Percentiles rank a stretch among this genome's conserved stretches.
phyloP scores from a whole-genome alignment of 495 filamentous ascomycete genomes.

The Xylaria curta region DNA sequence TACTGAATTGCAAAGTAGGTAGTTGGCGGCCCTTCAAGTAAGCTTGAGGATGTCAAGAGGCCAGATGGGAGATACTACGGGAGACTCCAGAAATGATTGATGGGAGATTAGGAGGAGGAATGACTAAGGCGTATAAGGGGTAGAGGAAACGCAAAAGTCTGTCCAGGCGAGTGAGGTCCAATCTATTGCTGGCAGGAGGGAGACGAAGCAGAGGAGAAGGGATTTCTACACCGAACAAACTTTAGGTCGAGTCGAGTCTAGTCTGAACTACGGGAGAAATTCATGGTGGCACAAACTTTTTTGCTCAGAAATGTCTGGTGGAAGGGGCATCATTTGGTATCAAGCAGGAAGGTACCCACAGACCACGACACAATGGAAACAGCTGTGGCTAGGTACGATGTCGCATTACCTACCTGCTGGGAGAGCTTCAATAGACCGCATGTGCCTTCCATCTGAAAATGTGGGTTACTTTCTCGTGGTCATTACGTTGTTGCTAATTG shows the following conservation, averaged over 20 bases:
- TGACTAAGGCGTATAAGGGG: conserved; percentile 15
- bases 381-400: not conserved
- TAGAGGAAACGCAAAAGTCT: not conserved
- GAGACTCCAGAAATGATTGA: not conserved
- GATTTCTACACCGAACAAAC: not conserved
- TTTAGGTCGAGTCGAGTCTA: not conserved
- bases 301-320: not conserved
- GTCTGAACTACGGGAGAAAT: not conserved
- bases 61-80: conserved; percentile 15
- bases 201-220: conserved; percentile 12
- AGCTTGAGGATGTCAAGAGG: not conserved
- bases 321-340: conserved; percentile 10
- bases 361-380: not conserved
- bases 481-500: not conserved
- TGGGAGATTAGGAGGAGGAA: not conserved
- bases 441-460: not conserved
- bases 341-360: conserved; percentile 12
- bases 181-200: not conserved
- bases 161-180: not conserved
- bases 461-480: not conserved
- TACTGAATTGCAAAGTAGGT: not conserved
- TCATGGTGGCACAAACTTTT: conserved; percentile 21
- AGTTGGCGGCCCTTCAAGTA: not conserved
- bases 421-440: not conserved
- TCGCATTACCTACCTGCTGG: not conserved